These are phyloP conservation scores for Teunomyces tritomae DNA, from an alignment of 805 yeast species.

Conservation along the genomic window DNA sequence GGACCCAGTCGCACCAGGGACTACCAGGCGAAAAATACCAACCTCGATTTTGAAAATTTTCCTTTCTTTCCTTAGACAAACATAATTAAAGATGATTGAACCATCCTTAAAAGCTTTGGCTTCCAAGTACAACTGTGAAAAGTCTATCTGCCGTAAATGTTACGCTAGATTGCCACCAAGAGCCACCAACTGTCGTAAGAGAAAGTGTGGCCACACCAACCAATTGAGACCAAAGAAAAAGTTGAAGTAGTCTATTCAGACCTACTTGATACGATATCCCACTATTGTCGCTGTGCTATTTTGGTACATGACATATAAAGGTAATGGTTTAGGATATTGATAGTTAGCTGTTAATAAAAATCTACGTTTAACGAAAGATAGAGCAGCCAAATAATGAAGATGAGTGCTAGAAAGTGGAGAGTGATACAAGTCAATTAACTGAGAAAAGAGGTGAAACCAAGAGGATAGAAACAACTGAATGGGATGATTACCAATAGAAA, in stretches of 20 bases:
- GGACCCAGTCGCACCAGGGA: not conserved
- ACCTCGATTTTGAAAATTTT: slow-evolving; percentile 1
- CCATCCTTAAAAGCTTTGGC: slow-evolving; percentile 99
- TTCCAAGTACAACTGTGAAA: slow-evolving; percentile 99
- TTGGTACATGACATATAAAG: not conserved
- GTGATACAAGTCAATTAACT: not conserved
- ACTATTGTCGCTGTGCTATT: not conserved
- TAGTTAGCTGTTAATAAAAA: slow-evolving; percentile 6
- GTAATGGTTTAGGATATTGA: slow-evolving; percentile 2
- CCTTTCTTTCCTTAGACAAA: slow-evolving; percentile 6
- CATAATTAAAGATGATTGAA: slow-evolving; percentile 69
- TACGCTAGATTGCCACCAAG: slow-evolving; percentile 99
- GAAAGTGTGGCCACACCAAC: slow-evolving; percentile 99
- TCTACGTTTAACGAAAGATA: slow-evolving; percentile 2
- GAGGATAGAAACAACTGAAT: too few relatives aligned
- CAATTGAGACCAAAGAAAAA: slow-evolving; percentile 99
- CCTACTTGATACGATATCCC: slow-evolving; percentile 1
- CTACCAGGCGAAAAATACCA: slow-evolving; percentile 1
- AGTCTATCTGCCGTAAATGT: slow-evolving; percentile 98
- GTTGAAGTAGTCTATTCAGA: slow-evolving; percentile 70
- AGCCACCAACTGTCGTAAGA: slow-evolving; percentile 99
- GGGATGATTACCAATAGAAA: too few relatives aligned
- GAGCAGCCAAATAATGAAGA: not conserved
- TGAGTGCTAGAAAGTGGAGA: not conserved
- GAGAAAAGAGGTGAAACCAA: not conserved